A percentile compares a stretch with the other conserved stretches of the same genome.
Conservation (phyloP, 2,329 filamentous ascomycete genomes). For the Fusarium buharicum region DNA sequence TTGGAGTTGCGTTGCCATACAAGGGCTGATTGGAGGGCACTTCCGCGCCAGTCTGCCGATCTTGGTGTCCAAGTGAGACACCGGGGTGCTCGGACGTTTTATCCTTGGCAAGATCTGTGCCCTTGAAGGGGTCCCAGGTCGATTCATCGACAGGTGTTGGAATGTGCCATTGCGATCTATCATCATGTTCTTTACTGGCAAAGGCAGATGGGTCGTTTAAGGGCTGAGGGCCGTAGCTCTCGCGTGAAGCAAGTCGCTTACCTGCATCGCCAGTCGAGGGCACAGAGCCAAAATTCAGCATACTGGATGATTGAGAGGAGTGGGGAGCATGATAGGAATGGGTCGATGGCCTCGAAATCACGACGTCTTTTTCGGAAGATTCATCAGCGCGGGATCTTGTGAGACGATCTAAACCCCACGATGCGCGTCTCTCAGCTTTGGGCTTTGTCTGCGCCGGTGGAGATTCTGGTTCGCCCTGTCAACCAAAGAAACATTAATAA, state of each 20-base stretch:
- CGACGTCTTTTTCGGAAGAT: conserved; percentile 35
- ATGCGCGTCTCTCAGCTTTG: conserved; percentile 56
- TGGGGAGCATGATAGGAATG: conserved; percentile 36
- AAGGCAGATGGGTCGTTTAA: conserved; percentile 18
- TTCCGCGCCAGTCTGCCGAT: conserved; percentile 10
- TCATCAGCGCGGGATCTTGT: conserved; percentile 47
- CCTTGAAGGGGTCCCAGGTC: conserved; percentile 41
- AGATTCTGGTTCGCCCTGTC: conserved; percentile 52
- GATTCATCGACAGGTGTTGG: conserved; percentile 35
- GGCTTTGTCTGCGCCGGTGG: conserved; percentile 49
- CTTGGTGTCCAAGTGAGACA: conserved; percentile 11
- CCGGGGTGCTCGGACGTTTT: conserved; percentile 24
- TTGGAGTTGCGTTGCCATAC: conserved; percentile 19
- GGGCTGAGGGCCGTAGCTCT: conserved; percentile 23
- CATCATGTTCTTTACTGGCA: conserved; percentile 32
- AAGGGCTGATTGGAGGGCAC: conserved; percentile 19
- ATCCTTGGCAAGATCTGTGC: conserved; percentile 23
- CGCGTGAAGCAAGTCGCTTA: conserved; percentile 38
- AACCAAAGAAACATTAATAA: conserved; percentile 52
- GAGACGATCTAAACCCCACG: conserved; percentile 57
- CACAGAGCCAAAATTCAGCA: conserved; percentile 33
- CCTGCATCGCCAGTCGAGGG: conserved; percentile 37
- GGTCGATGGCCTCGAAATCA: conserved; percentile 29
- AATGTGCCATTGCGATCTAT: conserved; percentile 38
- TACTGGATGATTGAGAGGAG: conserved; percentile 40